These are phyloP conservation scores for Pelargonium australe DNA, from an alignment of 441 rosid species.

Conservation along the genomic window DNA sequence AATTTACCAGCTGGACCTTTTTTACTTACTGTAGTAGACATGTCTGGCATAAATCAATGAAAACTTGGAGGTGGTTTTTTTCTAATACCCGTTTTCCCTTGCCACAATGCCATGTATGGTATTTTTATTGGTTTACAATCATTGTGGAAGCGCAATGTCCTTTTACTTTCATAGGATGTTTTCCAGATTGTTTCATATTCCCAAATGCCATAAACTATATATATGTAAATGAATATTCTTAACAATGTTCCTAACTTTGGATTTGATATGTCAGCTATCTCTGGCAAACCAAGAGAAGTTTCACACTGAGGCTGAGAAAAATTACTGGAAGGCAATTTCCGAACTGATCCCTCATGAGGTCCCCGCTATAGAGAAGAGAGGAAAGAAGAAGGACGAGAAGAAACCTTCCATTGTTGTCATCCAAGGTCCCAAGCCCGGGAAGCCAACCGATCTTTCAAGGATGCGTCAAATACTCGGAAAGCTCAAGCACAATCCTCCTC, in stretches of 20 bases:
- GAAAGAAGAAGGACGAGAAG: slow-evolving; percentile 69
- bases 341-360: slow-evolving; percentile 85
- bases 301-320: slow-evolving; percentile 72
- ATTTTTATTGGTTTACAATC: no score
- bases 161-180: no score
- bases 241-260: background rate
- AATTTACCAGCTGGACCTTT: no score
- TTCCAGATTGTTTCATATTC: no score
- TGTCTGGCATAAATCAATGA: no score
- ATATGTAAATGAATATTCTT: background rate
- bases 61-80: no score
- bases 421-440: slow-evolving; percentile 98
- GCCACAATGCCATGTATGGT: no score
- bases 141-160: no score
- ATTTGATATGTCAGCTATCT: slow-evolving; percentile 39
- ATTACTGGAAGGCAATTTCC: slow-evolving; percentile 85
- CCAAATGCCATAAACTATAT: background rate
- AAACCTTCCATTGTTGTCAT: slow-evolving; percentile 53
- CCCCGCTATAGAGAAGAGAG: slow-evolving; percentile 69
- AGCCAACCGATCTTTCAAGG: slow-evolving; percentile 82
- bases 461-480: slow-evolving; percentile 63
- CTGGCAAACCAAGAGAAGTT: slow-evolving; percentile 82
- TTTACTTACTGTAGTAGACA: no score
- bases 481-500: background rate
- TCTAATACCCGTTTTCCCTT: no score